Conservation (phyloP, 345 rosid genomes). For the Gossypium bickii region DNA sequence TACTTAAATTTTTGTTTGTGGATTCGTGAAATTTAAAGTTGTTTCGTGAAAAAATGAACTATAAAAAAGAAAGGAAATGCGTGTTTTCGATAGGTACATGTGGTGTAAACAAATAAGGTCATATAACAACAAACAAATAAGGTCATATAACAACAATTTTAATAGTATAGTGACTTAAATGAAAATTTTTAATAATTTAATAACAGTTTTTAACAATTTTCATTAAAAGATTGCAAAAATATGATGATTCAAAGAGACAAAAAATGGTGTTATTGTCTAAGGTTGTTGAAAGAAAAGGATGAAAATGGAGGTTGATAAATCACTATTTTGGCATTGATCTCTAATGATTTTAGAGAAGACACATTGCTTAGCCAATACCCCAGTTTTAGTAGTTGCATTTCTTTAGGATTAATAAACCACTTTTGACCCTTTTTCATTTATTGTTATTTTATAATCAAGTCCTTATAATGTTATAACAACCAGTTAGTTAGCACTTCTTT, state of each 20-base stretch:
- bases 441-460: neutral
- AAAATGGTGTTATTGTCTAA: neutral
- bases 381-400: slow-evolving; percentile 17
- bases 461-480: slow-evolving; percentile 10
- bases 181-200: no score
- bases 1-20: no score
- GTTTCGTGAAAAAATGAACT: no score
- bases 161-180: no score
- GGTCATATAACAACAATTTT: no score
- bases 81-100: no score
- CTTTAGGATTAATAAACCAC: slow-evolving; percentile 19
- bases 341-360: slow-evolving; percentile 5
- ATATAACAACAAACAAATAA: no score
- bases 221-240: neutral
- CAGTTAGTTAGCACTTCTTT: neutral
- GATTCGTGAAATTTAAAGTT: no score
- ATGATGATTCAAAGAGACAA: neutral
- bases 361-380: slow-evolving; percentile 10
- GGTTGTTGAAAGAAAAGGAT: neutral
- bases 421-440: neutral
- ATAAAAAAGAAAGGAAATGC: no score
- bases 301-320: slow-evolving; percentile 12
- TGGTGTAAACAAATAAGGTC: no score
- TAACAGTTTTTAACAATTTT: no score
- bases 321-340: slow-evolving; percentile 6